These are phyloP conservation scores for Hirschfeldia incana DNA, from an alignment of 345 rosid genomes.

Conservation along the genomic window DNA sequence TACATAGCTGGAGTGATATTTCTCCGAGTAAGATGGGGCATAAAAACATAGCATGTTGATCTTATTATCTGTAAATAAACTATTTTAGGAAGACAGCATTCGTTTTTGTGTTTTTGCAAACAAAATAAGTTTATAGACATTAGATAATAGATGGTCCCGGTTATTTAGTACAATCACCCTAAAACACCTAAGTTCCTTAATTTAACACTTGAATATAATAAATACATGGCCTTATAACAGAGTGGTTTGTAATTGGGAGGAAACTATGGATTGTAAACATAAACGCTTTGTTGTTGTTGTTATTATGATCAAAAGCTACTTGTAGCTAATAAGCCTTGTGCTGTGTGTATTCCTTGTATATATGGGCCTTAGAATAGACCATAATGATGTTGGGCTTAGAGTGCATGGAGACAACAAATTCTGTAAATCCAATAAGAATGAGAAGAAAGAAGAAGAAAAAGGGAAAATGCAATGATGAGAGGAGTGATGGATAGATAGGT, in stretches of 20 bases:
- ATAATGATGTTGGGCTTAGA: slow-evolving; percentile 8
- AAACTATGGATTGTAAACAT: neutral
- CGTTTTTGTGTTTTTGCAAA: neutral
- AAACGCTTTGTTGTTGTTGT: neutral
- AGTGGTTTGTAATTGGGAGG: neutral
- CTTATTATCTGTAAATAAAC: neutral
- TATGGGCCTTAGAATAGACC: slow-evolving; percentile 21
- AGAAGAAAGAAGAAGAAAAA: neutral
- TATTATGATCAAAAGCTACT: neutral
- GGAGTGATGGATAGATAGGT: neutral
- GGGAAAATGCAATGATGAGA: slow-evolving; percentile 3
- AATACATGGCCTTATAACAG: neutral
- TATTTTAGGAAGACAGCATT: neutral
- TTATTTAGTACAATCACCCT: neutral
- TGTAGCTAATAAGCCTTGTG: neutral
- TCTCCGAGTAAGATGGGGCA: neutral
- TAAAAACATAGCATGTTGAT: neutral
- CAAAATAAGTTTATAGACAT: neutral
- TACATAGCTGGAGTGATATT: neutral
- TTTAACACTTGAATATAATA: neutral
- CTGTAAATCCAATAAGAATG: neutral
- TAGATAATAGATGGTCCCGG: neutral
- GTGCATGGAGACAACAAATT: neutral
- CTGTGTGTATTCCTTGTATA: neutral
- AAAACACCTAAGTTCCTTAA: neutral